Percentiles rank a stretch among this genome's conserved stretches.
Evolutionary conservation across 129 eudicot species (phyloP).

Genomic region (Gnaphalium uliginosum): DNA sequence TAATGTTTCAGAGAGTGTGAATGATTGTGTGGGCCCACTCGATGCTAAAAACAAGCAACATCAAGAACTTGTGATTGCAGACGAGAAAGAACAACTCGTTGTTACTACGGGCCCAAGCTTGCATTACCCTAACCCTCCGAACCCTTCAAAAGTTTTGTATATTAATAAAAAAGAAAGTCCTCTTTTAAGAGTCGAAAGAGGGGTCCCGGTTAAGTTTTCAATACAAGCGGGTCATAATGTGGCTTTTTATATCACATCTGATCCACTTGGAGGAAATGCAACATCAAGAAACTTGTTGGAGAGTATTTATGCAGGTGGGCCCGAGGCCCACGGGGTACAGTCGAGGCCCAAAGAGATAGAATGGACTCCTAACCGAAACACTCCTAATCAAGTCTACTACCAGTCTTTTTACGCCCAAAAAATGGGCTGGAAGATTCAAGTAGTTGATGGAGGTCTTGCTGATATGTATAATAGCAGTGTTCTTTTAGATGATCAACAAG

Average conservation of each 20-base stretch:
- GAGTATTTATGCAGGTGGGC: slow-evolving; percentile 82
- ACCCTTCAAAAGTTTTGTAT: slow-evolving; percentile 81
- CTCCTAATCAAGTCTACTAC: slow-evolving; percentile 77
- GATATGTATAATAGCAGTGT: slow-evolving; percentile 95
- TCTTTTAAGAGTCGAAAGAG: slow-evolving; percentile 88
- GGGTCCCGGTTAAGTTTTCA: slow-evolving; percentile 80
- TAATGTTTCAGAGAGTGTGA: slow-evolving; percentile 62
- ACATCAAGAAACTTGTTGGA: slow-evolving; percentile 67
- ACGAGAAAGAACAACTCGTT: slow-evolving; percentile 67
- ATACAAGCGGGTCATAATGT: slow-evolving; percentile 95
- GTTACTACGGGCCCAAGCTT: slow-evolving; percentile 67
- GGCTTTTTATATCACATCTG: slow-evolving; percentile 87
- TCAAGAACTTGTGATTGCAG: slow-evolving; percentile 80
- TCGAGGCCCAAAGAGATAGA: slow-evolving; percentile 65
- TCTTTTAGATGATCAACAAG: slow-evolving; percentile 88
- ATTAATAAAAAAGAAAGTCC: slow-evolving; percentile 92
- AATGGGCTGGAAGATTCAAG: slow-evolving; percentile 96
- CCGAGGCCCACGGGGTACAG: slow-evolving; percentile 74
- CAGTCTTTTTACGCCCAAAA: slow-evolving; percentile 70
- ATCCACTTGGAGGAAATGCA: slow-evolving; percentile 92
- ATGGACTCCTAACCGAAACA: slow-evolving; percentile 90
- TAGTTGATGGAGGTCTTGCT: slow-evolving; percentile 89
- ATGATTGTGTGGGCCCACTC: slow-evolving; percentile 89
- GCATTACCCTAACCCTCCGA: slow-evolving; percentile 92
- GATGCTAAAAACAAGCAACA: slow-evolving; percentile 85